Evolutionary conservation across 2,329 filamentous ascomycete species (phyloP), one percentile per base, ranked within the genome.

Genomic region (Xylariaceae sp.): DNA sequence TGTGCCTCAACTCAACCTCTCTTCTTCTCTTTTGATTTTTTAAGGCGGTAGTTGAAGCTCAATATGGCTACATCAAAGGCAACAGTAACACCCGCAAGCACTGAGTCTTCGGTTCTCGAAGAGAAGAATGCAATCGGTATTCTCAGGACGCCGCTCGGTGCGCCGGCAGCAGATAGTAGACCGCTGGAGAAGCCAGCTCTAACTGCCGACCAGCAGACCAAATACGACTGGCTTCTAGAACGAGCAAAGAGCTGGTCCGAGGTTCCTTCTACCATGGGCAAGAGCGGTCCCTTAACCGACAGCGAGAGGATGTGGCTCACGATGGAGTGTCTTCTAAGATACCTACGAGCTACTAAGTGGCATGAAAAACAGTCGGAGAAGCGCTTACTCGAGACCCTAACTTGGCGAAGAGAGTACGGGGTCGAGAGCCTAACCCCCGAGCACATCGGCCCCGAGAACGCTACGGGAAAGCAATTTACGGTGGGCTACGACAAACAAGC

Each of bases 261-360:
- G 9, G 76, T 96, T 21, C 84, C 83, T 12, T 66, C 67, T 16
- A 79, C 81, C 6, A 82, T 83, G 51, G 88, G 74, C 59, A 80
- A 81, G 59, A 81, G 72, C 7, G 84, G 84, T 2, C 86, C 90
- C 1, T 76, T 98, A 56, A 87, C 85, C 48, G 91, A 96, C 56
- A 77, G 80, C 48, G 95, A 99, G 76, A 89, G 86, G 69, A 86
- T 95, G 77, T 99, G 91, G 87, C 82, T 99, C 64, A 96, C 93
- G 12, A 86, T 87, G 63, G 95, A 99, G 73, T 98, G 93, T 71
- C 82, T 99, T 16, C 81, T 97, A 41, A 89, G 95, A 65, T 99
- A 96, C 73, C 86, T 99, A 26, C 89, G 93, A 57, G 95, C 95
- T 19, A 93, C 91, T 40, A 97, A 96, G 75, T 99, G 95, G 92